Evolutionary conservation across 352 stramenopile genomes (phyloP).

Genomic region (Globisporangium carolinianum): DNA sequence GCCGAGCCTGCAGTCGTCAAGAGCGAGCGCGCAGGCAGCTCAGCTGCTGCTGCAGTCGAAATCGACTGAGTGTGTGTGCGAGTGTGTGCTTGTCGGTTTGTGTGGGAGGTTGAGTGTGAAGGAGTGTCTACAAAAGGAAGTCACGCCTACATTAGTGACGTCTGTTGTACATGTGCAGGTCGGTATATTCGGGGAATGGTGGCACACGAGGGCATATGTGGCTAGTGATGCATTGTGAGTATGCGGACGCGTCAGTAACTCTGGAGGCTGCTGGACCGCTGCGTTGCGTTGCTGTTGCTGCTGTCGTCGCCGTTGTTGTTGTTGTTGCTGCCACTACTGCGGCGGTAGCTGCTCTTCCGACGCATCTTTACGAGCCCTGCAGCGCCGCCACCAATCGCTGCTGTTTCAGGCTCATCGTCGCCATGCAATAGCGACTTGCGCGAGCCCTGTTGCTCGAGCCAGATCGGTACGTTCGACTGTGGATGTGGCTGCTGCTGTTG

Average conservation of each 20-base stretch:
- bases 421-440: conserved; percentile 23
- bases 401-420: conserved; percentile 23
- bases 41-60: conserved; percentile 7
- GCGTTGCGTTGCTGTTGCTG: neutral
- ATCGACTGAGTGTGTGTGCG: conserved; percentile 8
- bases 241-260: neutral
- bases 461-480: conserved; percentile 34
- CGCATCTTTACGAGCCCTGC: conserved; percentile 64
- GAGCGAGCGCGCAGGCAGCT: neutral
- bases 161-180: too few relatives aligned
- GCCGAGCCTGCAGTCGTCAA: neutral
- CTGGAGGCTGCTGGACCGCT: neutral
- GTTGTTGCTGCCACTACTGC: conserved; percentile 38
- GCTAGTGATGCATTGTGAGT: neutral
- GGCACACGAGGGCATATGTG: neutral
- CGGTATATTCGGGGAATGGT: too few relatives aligned
- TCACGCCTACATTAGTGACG: too few relatives aligned
- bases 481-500: conserved; percentile 15
- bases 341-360: conserved; percentile 43
- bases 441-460: conserved; percentile 33
- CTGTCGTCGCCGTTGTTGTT: conserved; percentile 25
- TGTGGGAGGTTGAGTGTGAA: neutral
- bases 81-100: neutral
- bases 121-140: neutral
- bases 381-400: conserved; percentile 41